phyloP scores from a whole-genome alignment of 2,329 filamentous ascomycete species.

The Shiraia bambusicola region DNA sequence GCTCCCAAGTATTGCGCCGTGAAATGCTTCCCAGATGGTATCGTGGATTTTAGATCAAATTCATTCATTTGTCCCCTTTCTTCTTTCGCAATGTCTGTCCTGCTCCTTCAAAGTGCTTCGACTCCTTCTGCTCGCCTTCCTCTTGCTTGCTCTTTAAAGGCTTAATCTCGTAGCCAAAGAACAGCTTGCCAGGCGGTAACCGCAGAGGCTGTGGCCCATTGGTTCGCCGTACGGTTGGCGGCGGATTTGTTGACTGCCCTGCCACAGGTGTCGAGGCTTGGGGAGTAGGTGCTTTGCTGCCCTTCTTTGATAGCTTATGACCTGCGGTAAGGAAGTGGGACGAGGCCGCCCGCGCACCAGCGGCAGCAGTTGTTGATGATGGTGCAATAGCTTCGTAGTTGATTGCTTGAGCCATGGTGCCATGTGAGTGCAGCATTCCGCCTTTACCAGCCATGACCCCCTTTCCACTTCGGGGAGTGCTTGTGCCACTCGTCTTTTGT shows the following conservation, averaged over 20 bases:
- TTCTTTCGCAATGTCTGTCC: constrained; percentile 83
- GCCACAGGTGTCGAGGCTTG: constrained; percentile 62
- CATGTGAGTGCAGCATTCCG: constrained; percentile 77
- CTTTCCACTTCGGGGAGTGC: constrained; percentile 73
- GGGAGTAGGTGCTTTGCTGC: constrained; percentile 71
- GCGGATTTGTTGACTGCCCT: constrained; percentile 49
- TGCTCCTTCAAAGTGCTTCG: constrained; percentile 73
- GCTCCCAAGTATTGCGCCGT: constrained; percentile 24
- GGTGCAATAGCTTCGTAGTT: constrained; percentile 92
- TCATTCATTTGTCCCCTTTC: constrained; percentile 53
- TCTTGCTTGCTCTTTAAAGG: constrained; percentile 77
- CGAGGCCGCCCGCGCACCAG: constrained; percentile 62
- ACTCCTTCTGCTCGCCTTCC: constrained; percentile 60
- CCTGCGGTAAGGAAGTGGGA: constrained; percentile 81
- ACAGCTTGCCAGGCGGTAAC: constrained; percentile 83
- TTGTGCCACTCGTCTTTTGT: constrained; percentile 75
- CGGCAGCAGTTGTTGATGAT: constrained; percentile 64
- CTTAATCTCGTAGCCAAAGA: constrained; percentile 93
- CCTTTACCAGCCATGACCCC: constrained; percentile 64
- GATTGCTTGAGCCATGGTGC: constrained; percentile 96
- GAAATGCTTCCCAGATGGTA: constrained; percentile 20
- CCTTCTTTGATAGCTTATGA: constrained; percentile 83
- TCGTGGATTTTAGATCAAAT: not conserved
- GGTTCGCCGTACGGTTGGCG: constrained; percentile 52
- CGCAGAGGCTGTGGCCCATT: constrained; percentile 87